Base-by-base conservation (phyloP, 1,284 basidiomycete genomes). In the Gomphus sp. region DNA sequence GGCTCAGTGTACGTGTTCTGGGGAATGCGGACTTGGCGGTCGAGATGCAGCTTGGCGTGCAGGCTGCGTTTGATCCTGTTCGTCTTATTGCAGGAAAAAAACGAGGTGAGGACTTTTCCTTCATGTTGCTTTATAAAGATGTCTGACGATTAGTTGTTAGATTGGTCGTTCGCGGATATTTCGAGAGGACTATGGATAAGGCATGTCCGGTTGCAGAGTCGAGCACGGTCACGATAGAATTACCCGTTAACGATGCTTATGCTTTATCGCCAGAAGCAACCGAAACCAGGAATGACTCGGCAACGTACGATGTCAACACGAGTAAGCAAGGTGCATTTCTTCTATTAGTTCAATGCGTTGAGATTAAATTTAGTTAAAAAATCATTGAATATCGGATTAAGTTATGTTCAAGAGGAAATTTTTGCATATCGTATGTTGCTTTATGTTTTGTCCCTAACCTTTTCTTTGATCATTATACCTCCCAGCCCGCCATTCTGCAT, bases 31-130 rank as follows among this genome's bases (percentile, higher is more conserved):
- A 72, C 39, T 68, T 64, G 48, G 83, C 81, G 6, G 77, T 91
- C 14, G 79, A 85, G 66, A 74, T 97, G 56, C 77, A 78, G 61
- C 71, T 98, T 51, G 81, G 81, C n/a, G 87, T 92, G 66, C 91
- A 93, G 65, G 81, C 85, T 2, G 87, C 98, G 3, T 81, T 87
- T 31, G 85, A 96, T 68, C 89, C 94, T 11, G 75, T 93, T 16
- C 80, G 89, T 52, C 68, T 69, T 63, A 75, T 77, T 39, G 62
- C 69, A 44, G 71, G 75, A 58, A 71, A 73, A 64, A 75, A 77
- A 67, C 78, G 82, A 78, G 84, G 92, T 87, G 62, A 63, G 74
- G 18, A 1, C 22, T 22, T 8, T 4, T 69, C 52, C 55, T 44
- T 50, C 53, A 18, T 39, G 55, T 52, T 22, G 22, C 22, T 22